A percentile compares a stretch with the other conserved stretches of the same genome.
These are phyloP conservation scores for Teratosphaeriaceae sp. DNA, from an alignment of 2,329 filamentous ascomycete genomes.

Conservation along the genomic window DNA sequence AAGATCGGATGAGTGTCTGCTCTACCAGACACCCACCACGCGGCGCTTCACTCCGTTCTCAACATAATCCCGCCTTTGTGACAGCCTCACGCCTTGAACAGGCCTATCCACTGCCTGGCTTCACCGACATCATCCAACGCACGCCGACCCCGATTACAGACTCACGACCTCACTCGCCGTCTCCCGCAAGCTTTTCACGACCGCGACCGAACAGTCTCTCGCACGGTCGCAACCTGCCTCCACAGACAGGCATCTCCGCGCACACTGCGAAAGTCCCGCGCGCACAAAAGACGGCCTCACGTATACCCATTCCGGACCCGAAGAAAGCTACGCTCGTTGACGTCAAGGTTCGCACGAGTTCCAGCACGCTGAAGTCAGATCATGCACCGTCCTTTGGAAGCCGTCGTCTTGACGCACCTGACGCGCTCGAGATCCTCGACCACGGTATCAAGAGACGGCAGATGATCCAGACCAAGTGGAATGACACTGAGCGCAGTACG, in stretches of 20 bases:
- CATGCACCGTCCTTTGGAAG: constrained; percentile 15
- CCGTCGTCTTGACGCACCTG: constrained; percentile 15
- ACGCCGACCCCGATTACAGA: constrained; percentile 1
- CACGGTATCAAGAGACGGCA: constrained; percentile 20
- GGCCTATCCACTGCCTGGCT: background rate
- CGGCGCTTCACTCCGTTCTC: background rate
- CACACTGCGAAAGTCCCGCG: background rate
- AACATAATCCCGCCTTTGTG: background rate
- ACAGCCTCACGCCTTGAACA: background rate
- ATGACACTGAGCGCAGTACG: background rate
- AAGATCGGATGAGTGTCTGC: background rate
- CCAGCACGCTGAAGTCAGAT: constrained; percentile 4
- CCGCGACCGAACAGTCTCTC: constrained; percentile 12
- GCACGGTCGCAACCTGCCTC: background rate
- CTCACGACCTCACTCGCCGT: constrained; percentile 16
- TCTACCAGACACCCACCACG: background rate
- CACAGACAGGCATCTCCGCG: background rate
- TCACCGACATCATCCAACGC: background rate
- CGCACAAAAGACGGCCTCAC: constrained; percentile 18
- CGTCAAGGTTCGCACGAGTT: constrained; percentile 12
- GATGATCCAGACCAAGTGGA: constrained; percentile 7
- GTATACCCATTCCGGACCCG: constrained; percentile 21
- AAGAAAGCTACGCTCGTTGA: constrained; percentile 20
- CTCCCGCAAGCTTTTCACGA: constrained; percentile 24
- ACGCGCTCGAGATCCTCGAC: constrained; percentile 21